Base-by-base conservation (phyloP, 768 basidiomycete species). In the Fibroporia radiculosa region DNA sequence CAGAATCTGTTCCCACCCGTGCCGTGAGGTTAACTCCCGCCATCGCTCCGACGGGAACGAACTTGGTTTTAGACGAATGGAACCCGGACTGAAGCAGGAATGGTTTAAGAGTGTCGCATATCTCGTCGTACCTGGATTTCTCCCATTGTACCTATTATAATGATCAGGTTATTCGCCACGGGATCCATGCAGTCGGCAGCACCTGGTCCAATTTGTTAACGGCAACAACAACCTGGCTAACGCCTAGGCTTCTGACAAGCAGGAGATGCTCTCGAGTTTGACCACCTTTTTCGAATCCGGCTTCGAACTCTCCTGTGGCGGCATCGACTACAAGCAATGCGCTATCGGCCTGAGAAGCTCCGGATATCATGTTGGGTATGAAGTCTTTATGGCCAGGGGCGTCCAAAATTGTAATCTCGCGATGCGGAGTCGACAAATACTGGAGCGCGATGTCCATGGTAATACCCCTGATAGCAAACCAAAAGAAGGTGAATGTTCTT, bases 311-410 rank as follows among this genome's bases (percentile, higher is more conserved):
- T 16, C 95, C 95, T 1, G 73, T 79, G 4, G 83, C 72, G 1
- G 93, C 82, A 61, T 96, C 96, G 22, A 99, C 82, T 3, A 98
- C 93, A 18, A 98, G 78, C 6, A 98, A 65, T 0, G 96, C 92
- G 37, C 90, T 90, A 54, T 98, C 96, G 0, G 95, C 96, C 63
- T 97, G 96, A 2, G 93, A 82, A 6, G 96, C 95, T 1, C 96
- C 96, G 0, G 93, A 97, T 42, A 99, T 99, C 95, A 98, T 98
- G 60, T 98, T 98, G 1, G 96, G 96, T 50, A 99, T 86, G 56
- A 98, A 98, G 58, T 99, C 96, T 52, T 82, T 85, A 64, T 99
- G 96, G 0, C 96, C 96, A 0, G 96, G 96, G 0, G 95, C 95
- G 56, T 99, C 96, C 24, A 99, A 76, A n/a, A 99, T 78, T 1